Evolutionary conservation across 306 rosid genomes (phyloP).

Genomic region (Rosa chinensis): DNA sequence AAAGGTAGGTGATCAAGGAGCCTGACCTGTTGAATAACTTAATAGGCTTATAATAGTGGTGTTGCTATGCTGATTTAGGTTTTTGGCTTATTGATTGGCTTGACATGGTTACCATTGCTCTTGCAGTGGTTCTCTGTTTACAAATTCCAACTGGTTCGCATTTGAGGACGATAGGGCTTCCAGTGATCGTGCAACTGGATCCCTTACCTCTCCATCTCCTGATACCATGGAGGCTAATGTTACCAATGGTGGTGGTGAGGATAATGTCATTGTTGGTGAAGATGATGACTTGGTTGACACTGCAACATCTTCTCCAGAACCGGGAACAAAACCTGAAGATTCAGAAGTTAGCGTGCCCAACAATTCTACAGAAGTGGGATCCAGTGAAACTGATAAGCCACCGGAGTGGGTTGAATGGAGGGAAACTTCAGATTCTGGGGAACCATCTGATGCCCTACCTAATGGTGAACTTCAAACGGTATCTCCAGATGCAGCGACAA

Average conservation of each 20-base stretch:
- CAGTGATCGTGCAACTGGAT: constrained; percentile 68
- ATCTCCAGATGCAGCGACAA: constrained; percentile 42
- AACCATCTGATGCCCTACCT: constrained; percentile 57
- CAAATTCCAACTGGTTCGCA: constrained; percentile 98
- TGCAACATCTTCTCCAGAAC: constrained; percentile 70
- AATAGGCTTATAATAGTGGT: not conserved
- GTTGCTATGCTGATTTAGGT: not conserved
- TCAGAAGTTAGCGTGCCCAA: not conserved
- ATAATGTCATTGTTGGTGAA: constrained; percentile 57
- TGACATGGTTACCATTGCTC: constrained; percentile 22
- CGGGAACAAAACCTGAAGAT: constrained; percentile 45
- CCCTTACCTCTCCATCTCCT: constrained; percentile 72
- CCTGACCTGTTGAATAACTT: constrained; percentile 4
- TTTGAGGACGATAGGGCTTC: constrained; percentile 73
- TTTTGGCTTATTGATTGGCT: constrained; percentile 4
- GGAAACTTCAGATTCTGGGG: constrained; percentile 76
- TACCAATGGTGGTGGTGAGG: constrained; percentile 41
- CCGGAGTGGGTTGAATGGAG: constrained; percentile 99
- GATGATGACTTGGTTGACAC: constrained; percentile 85
- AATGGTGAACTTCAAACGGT: constrained; percentile 60
- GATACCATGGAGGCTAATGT: constrained; percentile 50
- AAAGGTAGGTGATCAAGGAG: constrained; percentile 51
- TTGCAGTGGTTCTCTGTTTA: constrained; percentile 90
- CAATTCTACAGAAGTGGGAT: constrained; percentile 29
- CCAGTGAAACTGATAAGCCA: constrained; percentile 70